These are phyloP conservation scores for Endocalyx cinctus DNA, from an alignment of 2,329 filamentous ascomycete genomes.

Conservation along the genomic window DNA sequence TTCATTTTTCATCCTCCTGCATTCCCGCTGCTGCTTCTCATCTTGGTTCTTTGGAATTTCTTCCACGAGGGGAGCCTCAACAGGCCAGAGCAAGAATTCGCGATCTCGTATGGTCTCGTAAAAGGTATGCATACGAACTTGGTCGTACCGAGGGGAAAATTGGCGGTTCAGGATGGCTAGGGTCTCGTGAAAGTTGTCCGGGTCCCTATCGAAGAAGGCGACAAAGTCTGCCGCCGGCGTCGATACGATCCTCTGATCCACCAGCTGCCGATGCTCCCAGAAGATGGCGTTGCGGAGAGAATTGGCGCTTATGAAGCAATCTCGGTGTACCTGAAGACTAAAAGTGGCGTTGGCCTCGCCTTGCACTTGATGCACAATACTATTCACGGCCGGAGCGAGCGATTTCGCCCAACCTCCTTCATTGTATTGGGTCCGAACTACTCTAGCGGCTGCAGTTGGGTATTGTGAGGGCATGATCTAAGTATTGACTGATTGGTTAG, in stretches of 20 bases:
- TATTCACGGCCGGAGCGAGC: constrained; percentile 9
- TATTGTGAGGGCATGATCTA: too few relatives aligned
- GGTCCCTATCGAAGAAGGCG: constrained; percentile 12
- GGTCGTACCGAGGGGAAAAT: too few relatives aligned
- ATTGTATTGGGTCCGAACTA: not conserved
- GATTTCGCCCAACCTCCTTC: constrained; percentile 17
- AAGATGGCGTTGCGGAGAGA: constrained; percentile 18
- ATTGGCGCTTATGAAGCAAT: constrained; percentile 8
- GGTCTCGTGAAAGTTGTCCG: constrained; percentile 2
- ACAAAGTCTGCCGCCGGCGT: constrained; percentile 16
- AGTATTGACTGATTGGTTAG: too few relatives aligned
- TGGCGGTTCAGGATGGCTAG: constrained; percentile 7
- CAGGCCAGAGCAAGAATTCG: constrained; percentile 17
- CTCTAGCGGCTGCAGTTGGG: not conserved
- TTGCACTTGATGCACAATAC: constrained; percentile 5
- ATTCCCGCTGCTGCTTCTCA: too few relatives aligned
- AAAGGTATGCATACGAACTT: constrained; percentile 17
- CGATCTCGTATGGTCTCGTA: constrained; percentile 16
- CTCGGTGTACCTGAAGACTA: constrained; percentile 14
- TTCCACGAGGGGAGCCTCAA: too few relatives aligned
- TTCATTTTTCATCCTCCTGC: too few relatives aligned
- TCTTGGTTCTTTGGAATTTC: too few relatives aligned
- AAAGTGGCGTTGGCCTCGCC: constrained; percentile 14
- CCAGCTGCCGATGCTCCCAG: constrained; percentile 20
- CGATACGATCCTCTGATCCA: constrained; percentile 9